Conservation (phyloP, 345 rosid genomes). For the Jatropha curcas region DNA sequence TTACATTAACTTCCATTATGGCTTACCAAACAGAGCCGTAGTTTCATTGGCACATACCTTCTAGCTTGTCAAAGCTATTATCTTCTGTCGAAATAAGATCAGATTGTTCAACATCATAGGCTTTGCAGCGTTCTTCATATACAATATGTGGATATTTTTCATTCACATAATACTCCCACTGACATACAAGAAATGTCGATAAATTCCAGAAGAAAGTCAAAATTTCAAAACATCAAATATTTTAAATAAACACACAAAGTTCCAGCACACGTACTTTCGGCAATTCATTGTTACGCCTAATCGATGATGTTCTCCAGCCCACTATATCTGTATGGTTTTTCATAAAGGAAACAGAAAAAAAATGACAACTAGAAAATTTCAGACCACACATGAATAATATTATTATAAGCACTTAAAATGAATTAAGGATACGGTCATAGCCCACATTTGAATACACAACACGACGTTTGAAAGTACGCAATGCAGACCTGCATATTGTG, state of each 20-base stretch:
- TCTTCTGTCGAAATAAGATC: constrained; percentile 45
- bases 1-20: no score
- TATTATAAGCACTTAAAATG: not conserved
- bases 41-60: constrained; percentile 77
- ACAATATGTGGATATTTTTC: constrained; percentile 91
- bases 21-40: no score
- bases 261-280: constrained; percentile 58
- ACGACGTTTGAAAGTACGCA: constrained; percentile 72
- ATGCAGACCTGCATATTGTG: constrained; percentile 73
- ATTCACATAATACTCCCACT: constrained; percentile 72
- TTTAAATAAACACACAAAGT: constrained; percentile 2
- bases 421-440: constrained; percentile 78
- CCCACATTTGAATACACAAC: constrained; percentile 87
- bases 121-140: constrained; percentile 83
- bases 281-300: constrained; percentile 73
- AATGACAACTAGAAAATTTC: not conserved
- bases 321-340: constrained; percentile 62
- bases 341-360: constrained; percentile 45
- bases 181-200: constrained; percentile 10
- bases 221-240: not conserved
- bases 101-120: constrained; percentile 44
- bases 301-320: constrained; percentile 97
- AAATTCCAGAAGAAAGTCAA: constrained; percentile 5
- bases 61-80: constrained; percentile 56
- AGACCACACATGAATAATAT: not conserved